Base-by-base conservation (phyloP, 1,139 yeast species). In the Magnusiomyces tetraspermus region DNA sequence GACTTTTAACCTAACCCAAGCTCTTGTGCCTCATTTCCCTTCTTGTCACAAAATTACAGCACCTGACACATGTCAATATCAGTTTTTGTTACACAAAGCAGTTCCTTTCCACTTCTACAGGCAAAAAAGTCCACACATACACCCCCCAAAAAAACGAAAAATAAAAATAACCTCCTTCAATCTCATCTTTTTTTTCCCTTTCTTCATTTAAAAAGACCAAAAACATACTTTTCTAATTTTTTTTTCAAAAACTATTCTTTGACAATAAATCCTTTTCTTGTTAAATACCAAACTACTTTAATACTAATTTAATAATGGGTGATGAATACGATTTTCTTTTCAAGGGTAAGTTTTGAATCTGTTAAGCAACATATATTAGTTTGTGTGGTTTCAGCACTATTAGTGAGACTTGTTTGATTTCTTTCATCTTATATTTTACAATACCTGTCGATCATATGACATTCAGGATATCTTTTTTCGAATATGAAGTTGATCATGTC, bases 321-420 rank as follows among this genome's bases (percentile, higher is more conserved):
- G 75, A 89, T 76, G 98, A 92, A 67, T 92, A 92, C 78, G 98
- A 92, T 71, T 89, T 85, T 70, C 79, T 92, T 59, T 90, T 90
- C 77, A 92, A 92, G 73, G 89, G 81, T 77, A 65, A 60, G 79
- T 72, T 21, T 40, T 40, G 11, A 22, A 23, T 15, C 8, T 17
- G 13, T 23, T 8, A 8, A 28, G 6, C 33, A 28, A n/a, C n/a
- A 28, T 6, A 28, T 6, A 28, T 28, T 28, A 11, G 33, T 28
- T 6, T 28, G 11, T 11, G 6, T 28, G 6, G 6, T 28, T 28
- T 28, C 11, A 8, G 11, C 11, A 8, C 33, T 28, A 8, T 11
- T 28, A 28, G 11, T 8, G 6, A 8, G 11, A 28, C 6, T 28
- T 8, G 11, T 28, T 28, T 28, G 6, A 28, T 28, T 8, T 8